Evolutionary conservation across 106 monocot species (phyloP).

Genomic region (Dioscorea dumetorum): DNA sequence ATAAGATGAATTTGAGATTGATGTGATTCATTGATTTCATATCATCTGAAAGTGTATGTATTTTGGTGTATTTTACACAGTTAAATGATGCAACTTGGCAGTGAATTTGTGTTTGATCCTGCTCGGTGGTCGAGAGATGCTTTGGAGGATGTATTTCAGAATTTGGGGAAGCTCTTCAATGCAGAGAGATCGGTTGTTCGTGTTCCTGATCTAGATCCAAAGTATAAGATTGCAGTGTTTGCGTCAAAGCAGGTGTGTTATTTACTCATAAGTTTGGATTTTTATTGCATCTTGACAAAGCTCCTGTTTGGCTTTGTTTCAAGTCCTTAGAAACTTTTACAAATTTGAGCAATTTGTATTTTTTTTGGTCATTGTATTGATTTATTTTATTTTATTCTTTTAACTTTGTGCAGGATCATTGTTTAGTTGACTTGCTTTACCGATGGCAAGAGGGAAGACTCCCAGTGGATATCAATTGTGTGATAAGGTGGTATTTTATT

Average conservation of each 20-base stretch:
- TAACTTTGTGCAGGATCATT: conserved; percentile 63
- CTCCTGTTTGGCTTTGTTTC: too few species aligned
- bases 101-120: conserved; percentile 89
- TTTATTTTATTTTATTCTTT: too few species aligned
- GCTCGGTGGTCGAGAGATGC: conserved; percentile 46
- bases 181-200: conserved; percentile 77
- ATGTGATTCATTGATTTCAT: neutral
- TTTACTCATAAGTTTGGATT: too few species aligned
- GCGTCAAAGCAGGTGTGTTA: conserved; percentile 78
- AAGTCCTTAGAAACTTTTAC: too few species aligned
- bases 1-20: too few species aligned
- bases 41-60: neutral
- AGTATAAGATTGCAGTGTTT: conserved; percentile 86
- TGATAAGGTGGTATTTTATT: conserved; percentile 61
- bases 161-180: conserved; percentile 61
- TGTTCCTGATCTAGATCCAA: conserved; percentile 78
- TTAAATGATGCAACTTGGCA: conserved; percentile 33
- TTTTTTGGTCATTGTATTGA: neutral
- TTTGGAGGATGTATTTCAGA: conserved; percentile 60
- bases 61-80: conserved; percentile 1
- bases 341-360: neutral
- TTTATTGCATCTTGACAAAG: too few species aligned
- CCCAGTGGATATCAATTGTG: conserved; percentile 82
- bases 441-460: conserved; percentile 89
- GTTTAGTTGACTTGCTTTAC: conserved; percentile 82